Percentiles rank a stretch among this genome's conserved stretches.
Evolutionary conservation across 495 filamentous ascomycete genomes (phyloP).

Genomic region (Penicillium tannophilum): DNA sequence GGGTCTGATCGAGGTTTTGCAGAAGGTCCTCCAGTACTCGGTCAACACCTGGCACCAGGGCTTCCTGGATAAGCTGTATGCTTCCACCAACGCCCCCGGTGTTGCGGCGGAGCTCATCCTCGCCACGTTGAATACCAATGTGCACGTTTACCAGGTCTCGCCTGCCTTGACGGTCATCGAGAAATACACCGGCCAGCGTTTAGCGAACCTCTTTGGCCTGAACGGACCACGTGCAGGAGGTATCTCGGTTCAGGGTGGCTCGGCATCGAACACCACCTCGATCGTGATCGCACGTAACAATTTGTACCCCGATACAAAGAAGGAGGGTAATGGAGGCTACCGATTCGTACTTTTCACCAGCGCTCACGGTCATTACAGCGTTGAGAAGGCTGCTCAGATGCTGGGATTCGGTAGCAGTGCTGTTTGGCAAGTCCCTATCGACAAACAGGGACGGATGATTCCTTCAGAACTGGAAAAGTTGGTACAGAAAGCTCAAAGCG

Average conservation of each 20-base stretch:
- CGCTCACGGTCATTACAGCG: slow-evolving; percentile 86
- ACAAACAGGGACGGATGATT: slow-evolving; percentile 70
- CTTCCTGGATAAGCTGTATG: slow-evolving; percentile 91
- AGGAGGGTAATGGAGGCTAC: slow-evolving; percentile 62
- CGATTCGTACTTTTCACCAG: slow-evolving; percentile 86
- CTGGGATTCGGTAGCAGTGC: slow-evolving; percentile 76
- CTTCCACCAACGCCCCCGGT: slow-evolving; percentile 81
- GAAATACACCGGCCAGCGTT: slow-evolving; percentile 67
- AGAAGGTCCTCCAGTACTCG: slow-evolving; percentile 72
- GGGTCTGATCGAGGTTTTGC: slow-evolving; percentile 66
- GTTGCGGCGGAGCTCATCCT: slow-evolving; percentile 82
- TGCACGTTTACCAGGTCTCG: slow-evolving; percentile 88
- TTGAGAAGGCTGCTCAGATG: slow-evolving; percentile 91
- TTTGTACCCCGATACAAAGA: slow-evolving; percentile 75
- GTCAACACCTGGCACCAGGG: slow-evolving; percentile 98
- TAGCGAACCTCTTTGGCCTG: slow-evolving; percentile 78
- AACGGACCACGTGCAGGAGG: slow-evolving; percentile 74
- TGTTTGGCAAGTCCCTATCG: slow-evolving; percentile 75
- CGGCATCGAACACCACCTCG: slow-evolving; percentile 81
- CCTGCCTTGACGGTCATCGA: slow-evolving; percentile 86
- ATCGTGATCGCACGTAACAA: slow-evolving; percentile 89
- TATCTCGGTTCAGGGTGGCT: slow-evolving; percentile 84
- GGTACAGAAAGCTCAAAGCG: slow-evolving; percentile 56
- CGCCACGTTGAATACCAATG: slow-evolving; percentile 82
- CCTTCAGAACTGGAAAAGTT: slow-evolving; percentile 61